Percentiles rank a stretch among this genome's conserved stretches.
Evolutionary conservation across 1,284 basidiomycete species (phyloP).

Genomic region (Naganishia liquefaciens): DNA sequence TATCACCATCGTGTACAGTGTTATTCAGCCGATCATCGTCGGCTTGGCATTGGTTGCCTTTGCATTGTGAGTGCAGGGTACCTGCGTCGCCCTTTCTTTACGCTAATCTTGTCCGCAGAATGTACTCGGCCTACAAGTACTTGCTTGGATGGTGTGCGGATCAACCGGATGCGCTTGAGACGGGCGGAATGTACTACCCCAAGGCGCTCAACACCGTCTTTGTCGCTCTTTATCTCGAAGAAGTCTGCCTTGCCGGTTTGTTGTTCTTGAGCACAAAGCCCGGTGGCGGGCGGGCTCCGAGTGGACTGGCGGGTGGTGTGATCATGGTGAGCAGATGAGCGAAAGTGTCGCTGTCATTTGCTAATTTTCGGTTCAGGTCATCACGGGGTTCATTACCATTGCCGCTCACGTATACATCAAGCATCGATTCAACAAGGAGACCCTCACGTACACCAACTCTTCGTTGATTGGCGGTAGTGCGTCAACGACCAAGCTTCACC

Average conservation of each 20-base stretch:
- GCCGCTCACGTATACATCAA: slow-evolving; percentile 50
- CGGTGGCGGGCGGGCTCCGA: slow-evolving; percentile 41
- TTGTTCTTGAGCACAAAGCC: slow-evolving; percentile 50
- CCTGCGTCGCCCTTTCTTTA: not conserved
- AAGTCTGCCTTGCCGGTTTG: slow-evolving; percentile 50
- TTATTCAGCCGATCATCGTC: slow-evolving; percentile 53
- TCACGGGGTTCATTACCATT: slow-evolving; percentile 44
- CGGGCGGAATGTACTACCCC: slow-evolving; percentile 54
- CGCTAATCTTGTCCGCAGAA: too few species aligned
- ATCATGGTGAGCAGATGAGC: slow-evolving; percentile 43
- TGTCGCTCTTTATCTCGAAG: slow-evolving; percentile 50
- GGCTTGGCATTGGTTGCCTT: slow-evolving; percentile 47
- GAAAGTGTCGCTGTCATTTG: not conserved
- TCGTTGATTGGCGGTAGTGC: slow-evolving; percentile 34
- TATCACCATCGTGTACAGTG: slow-evolving; percentile 52
- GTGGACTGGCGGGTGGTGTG: slow-evolving; percentile 50
- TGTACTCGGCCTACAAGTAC: slow-evolving; percentile 54
- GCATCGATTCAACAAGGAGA: slow-evolving; percentile 45
- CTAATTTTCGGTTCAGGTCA: slow-evolving; percentile 34
- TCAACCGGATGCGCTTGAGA: slow-evolving; percentile 51
- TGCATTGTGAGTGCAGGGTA: slow-evolving; percentile 38
- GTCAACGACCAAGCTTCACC: slow-evolving; percentile 36
- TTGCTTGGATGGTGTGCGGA: slow-evolving; percentile 51
- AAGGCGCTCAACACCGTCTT: slow-evolving; percentile 53
- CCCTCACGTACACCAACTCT: slow-evolving; percentile 42